Conservation (phyloP, 208 protist genomes). For the Acanthamoeba castellanii region DNA sequence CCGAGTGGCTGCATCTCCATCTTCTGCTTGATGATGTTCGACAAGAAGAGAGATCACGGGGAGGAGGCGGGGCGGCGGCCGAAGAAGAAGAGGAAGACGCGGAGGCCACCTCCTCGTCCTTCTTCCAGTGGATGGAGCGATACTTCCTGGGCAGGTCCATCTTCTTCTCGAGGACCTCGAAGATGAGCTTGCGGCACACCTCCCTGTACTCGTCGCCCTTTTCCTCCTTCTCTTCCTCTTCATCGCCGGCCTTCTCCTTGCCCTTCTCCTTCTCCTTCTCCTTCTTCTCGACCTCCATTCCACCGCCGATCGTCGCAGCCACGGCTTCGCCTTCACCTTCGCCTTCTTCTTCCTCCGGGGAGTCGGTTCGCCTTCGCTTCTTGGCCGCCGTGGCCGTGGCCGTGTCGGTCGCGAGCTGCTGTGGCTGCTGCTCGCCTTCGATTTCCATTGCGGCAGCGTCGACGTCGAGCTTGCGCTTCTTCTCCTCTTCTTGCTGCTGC, state of each 20-base stretch:
- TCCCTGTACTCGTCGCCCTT: slow-evolving; percentile 47
- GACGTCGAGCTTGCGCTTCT: slow-evolving; percentile 1
- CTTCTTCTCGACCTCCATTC: slow-evolving; percentile 9
- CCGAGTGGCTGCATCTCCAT: too few relatives aligned
- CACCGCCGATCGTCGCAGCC: neutral
- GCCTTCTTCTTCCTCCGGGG: neutral
- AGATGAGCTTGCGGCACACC: slow-evolving; percentile 54
- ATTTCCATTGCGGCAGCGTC: neutral
- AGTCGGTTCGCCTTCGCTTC: too few relatives aligned
- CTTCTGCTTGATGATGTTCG: too few relatives aligned
- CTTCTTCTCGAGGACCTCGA: slow-evolving; percentile 39
- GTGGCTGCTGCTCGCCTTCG: neutral
- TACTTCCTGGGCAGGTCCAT: slow-evolving; percentile 22
- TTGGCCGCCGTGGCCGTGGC: too few relatives aligned
- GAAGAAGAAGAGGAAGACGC: neutral
- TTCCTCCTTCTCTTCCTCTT: neutral
- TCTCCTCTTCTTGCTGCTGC: neutral
- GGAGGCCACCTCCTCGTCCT: neutral
- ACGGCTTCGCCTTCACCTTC: neutral
- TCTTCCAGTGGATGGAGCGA: neutral
- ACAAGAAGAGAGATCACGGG: too few relatives aligned
- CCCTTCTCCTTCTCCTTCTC: slow-evolving; percentile 23
- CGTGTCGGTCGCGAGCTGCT: neutral
- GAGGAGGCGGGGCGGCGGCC: too few relatives aligned
- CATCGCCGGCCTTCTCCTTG: neutral